Evolutionary conservation across 1,284 basidiomycete genomes (phyloP), one percentile per base, ranked within the genome.

Genomic region (Agaricales sp.): DNA sequence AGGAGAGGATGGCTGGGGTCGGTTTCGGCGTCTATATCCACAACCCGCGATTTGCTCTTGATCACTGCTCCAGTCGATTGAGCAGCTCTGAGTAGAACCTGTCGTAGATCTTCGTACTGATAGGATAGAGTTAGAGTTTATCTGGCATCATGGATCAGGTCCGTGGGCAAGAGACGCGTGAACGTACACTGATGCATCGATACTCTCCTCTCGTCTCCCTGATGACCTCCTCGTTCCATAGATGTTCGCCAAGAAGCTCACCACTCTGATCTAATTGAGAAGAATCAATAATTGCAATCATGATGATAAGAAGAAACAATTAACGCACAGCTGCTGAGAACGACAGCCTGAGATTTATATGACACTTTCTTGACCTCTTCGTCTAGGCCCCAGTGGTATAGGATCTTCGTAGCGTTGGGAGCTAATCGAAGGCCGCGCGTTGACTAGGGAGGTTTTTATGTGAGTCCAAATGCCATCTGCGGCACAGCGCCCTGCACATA

Each of bases 341-440:
- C 57, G 14, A 74, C 63, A 1, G 61, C 66, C 43, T 59, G 60
- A n/a, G 70, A 70, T 39, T 66, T 63, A 12, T 66, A 44, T 1
- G 67, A 65, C 35, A 71, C 67, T 8, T 59, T 44, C 19, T 52
- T 51, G 4, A 79, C 52, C 23, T 66, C 57, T 11, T 66, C 60
- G 30, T 62, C 62, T 12, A 80, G 58, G 1, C 78, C 78, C 80
- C 79, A 82, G 44, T 73, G 67, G 49, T 69, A 69, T 19, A 80
- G 61, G 11, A 80, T 69, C 53, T 80, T 80, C 2, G 76, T 69
- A 35, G 74, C 59, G 50, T 81, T 80, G 2, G 78, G 78, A 37
- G 77, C 68, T 49, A 79, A 61, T 12, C 76, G 67, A 50, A 71
- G 62, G 21, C 74, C 75, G 48, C 72, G 69, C 30, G 59, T 60